Conservation (phyloP, 2,329 filamentous ascomycete genomes). For the Neocatenulostroma microsporum region DNA sequence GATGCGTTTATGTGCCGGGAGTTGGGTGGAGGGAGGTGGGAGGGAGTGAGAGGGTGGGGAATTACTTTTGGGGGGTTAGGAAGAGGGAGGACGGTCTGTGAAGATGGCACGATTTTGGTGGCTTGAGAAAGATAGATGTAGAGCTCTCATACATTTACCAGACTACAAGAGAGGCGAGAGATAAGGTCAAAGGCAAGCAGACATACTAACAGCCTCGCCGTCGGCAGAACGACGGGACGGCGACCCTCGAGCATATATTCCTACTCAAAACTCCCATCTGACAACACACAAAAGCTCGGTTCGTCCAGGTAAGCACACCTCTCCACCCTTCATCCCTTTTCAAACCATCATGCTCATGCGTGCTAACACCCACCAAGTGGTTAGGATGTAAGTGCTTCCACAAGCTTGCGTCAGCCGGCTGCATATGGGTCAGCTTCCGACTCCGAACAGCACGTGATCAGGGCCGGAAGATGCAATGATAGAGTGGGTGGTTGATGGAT, state of each 20-base stretch:
- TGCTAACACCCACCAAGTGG: constrained; percentile 1
- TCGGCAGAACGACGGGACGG: constrained; percentile 1
- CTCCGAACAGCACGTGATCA: too few species aligned
- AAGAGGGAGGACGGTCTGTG: constrained; percentile 30
- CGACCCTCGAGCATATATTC: not conserved
- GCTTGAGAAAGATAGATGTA: too few species aligned
- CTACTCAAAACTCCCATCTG: not conserved
- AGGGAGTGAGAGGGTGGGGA: constrained; percentile 78
- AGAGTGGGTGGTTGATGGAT: too few species aligned
- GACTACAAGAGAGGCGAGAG: not conserved
- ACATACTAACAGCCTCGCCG: too few species aligned
- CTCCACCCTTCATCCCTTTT: too few species aligned
- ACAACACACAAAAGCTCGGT: constrained; percentile 4
- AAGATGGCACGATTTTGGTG: too few species aligned
- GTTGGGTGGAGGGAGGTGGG: constrained; percentile 78
- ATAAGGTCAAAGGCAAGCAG: not conserved
- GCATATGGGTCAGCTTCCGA: too few species aligned
- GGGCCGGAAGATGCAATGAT: not conserved
- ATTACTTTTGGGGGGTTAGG: constrained; percentile 90
- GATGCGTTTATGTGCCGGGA: constrained; percentile 83
- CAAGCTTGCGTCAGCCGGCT: not conserved
- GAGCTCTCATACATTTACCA: too few species aligned
- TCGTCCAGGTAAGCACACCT: constrained; percentile 2
- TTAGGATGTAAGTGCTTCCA: constrained; percentile 2
- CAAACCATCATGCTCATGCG: not conserved